Evolutionary conservation across 306 rosid genomes (phyloP), one percentile per base, ranked within the genome.

Genomic region (Pyrus pyrifolia): DNA sequence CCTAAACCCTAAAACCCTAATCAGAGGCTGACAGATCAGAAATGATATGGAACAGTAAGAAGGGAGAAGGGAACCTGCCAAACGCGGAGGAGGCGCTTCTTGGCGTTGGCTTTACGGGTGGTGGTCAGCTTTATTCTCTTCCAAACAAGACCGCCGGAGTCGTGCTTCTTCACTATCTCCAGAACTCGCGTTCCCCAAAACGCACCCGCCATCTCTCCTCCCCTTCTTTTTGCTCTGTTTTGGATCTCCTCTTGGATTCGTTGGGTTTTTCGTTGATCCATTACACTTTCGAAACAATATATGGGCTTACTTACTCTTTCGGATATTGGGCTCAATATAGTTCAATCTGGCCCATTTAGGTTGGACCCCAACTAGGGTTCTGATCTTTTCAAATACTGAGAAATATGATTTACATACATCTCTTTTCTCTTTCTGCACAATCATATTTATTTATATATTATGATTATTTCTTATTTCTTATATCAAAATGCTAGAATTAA

Each of bases 101-200:
- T 89, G 79, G 98, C 97, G 79, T 94, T 94, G 85, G 97, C 96
- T 81, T 89, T 92, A 40, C 97, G 93, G 30, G 98, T 94, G 70
- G 93, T 9, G 25, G 97, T 94, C 86, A 94, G 97, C 79, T 94
- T 91, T 19, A 94, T 90, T 76, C 96, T 85, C 92, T 94, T 94
- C 98, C 98, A 92, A 22, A 94, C 79, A 4, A 92, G 83, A 18
- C 97, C 97, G 73, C 95, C 96, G 0, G 98, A 90, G 72, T 94
- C 97, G 72, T 91, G 96, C 88, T 94, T 94, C 94, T 91, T 94
- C 87, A 94, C 98, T 27, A 91, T 89, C 89, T 91, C 89, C 96
- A 94, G 51, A 70, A 89, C 87, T 65, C 97, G 81, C 3, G 87
- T 92, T 72, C 92, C 97, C 93, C 97, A 95, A 83, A 95, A 88